A percentile compares a stretch with the other conserved stretches of the same genome.
Conservation (phyloP, 2,329 filamentous ascomycete genomes). For the Intubia oerlemansii region DNA sequence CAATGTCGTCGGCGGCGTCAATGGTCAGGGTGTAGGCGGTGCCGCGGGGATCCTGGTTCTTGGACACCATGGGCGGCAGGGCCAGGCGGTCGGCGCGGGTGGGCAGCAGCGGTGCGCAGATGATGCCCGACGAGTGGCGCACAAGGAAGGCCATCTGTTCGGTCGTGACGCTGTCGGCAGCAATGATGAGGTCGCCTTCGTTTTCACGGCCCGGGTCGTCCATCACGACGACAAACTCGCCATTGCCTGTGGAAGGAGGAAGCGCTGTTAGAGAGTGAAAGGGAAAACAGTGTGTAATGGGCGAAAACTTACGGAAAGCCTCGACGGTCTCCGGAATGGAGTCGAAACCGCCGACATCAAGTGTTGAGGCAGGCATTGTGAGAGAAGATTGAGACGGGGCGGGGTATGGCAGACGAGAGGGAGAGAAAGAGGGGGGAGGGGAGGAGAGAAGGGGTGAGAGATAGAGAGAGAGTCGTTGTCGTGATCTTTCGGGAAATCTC, state of each 20-base stretch:
- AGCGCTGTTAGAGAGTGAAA: background rate
- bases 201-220: slow-evolving; percentile 88
- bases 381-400: too few species aligned
- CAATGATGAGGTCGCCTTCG: slow-evolving; percentile 94
- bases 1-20: slow-evolving; percentile 50
- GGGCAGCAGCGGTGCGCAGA: slow-evolving; percentile 69
- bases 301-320: slow-evolving; percentile 40
- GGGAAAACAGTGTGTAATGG: too few species aligned
- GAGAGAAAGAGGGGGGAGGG: too few species aligned
- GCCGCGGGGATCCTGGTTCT: slow-evolving; percentile 58
- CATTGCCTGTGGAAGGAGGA: slow-evolving; percentile 3
- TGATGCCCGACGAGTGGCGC: slow-evolving; percentile 70
- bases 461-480: too few species aligned
- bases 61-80: slow-evolving; percentile 73
- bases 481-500: too few species aligned
- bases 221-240: slow-evolving; percentile 83
- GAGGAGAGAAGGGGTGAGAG: too few species aligned
- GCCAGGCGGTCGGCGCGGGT: slow-evolving; percentile 46
- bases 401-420: too few species aligned
- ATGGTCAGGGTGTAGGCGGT: slow-evolving; percentile 89
- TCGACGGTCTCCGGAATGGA: slow-evolving; percentile 41
- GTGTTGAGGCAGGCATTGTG: too few species aligned
- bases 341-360: slow-evolving; percentile 33
- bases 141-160: slow-evolving; percentile 94
- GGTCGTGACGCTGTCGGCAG: slow-evolving; percentile 63